Base-by-base conservation (phyloP, 2,329 filamentous ascomycete species). In the Hypoxylon sp. region DNA sequence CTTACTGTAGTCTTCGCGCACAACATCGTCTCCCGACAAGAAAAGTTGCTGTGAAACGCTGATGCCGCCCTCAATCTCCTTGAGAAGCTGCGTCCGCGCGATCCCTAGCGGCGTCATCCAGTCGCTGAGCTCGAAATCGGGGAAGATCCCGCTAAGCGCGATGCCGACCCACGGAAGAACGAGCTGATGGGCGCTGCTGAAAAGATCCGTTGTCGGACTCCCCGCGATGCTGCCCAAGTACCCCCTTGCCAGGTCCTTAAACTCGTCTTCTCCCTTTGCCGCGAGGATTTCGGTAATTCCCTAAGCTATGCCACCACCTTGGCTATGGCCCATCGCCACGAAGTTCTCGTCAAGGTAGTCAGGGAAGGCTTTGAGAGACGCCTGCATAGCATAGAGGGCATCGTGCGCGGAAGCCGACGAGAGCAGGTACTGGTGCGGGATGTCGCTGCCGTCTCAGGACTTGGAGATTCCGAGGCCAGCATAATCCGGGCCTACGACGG, bases 401-500 rank as follows among this genome's bases (percentile, higher is more conserved):
- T 86, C 84, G 52, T 80, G 79, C 1, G 82, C 84, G 9, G 78
- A 74, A 0, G 79, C 74, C 0, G 79, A 76, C 5, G 73, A 73
- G 2, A 77, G 76, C 1, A 82, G 74, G 61, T 81, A 86, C 50
- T 81, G 78, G 66, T 84, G 81, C 2, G 74, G 70, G 52, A 84
- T 81, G 1, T 56, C 36, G 7, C 70, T 75, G 17, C 79, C 80
- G 65, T 78, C 70, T 55, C 77, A 73, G 32, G 73, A 73, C 19
- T 63, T 72, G 14, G 73, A 66, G 3, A 85, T 74, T 5, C 83
- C 83, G 3, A 85, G 77, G 0, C 82, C 82, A 1, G 81, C 79
- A 70, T 82, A 85, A 68, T 84, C 83, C 11, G 81, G 75, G 1
- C 77, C 82, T 17, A 84, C 78, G 10, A 85, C 82, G 5, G 79